A percentile compares a stretch with the other conserved stretches of the same genome.
phyloP scores from a whole-genome alignment of 306 rosid species.

The Cicer cuneatum region DNA sequence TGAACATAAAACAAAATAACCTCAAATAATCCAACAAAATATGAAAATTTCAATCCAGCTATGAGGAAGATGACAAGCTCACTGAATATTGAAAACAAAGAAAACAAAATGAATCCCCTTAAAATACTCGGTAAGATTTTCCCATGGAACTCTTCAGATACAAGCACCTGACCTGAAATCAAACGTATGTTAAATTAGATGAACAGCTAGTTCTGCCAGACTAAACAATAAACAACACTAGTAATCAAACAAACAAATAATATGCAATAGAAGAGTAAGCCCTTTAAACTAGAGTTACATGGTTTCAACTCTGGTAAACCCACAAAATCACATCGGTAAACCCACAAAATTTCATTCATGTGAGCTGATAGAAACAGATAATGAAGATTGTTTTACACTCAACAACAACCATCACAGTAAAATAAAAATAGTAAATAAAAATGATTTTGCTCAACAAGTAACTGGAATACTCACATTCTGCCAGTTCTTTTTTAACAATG shows the following conservation, averaged over 20 bases:
- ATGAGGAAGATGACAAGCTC: constrained; percentile 23
- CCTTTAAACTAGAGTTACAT: neutral
- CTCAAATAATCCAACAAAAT: constrained; percentile 20
- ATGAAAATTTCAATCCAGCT: constrained; percentile 32
- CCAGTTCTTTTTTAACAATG: constrained; percentile 56
- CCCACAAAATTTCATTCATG: too few relatives aligned
- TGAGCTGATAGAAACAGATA: neutral
- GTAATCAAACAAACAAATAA: neutral
- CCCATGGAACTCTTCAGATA: constrained; percentile 76
- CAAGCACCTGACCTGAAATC: constrained; percentile 67
- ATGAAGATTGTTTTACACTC: too few relatives aligned
- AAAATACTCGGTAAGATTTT: constrained; percentile 65
- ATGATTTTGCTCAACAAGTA: neutral
- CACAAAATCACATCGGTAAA: too few relatives aligned
- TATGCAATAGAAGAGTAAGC: neutral
- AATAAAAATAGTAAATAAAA: too few relatives aligned
- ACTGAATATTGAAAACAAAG: neutral
- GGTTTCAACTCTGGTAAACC: neutral
- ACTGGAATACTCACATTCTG: constrained; percentile 66
- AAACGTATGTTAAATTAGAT: neutral
- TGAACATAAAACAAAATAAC: constrained; percentile 5
- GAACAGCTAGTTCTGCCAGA: neutral
- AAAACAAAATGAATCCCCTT: neutral
- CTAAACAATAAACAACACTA: neutral
- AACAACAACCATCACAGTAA: too few relatives aligned